Conservation (phyloP, 768 basidiomycete species). For the Boletus tomentosulus region DNA sequence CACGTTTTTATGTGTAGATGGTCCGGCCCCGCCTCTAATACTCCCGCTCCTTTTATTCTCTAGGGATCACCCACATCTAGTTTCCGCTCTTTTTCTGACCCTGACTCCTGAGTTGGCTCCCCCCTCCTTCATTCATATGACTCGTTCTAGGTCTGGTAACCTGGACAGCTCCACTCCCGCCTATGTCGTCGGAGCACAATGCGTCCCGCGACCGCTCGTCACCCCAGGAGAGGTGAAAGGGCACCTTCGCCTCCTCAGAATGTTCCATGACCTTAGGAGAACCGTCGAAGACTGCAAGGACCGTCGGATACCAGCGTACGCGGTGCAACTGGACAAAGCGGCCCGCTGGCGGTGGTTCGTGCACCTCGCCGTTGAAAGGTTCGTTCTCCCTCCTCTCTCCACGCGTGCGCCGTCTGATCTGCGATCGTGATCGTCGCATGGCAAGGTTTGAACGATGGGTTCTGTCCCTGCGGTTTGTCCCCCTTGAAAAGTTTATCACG, state of each 20-base stretch:
- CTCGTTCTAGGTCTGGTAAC: background rate
- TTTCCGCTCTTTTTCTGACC: background rate
- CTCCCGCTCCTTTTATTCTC: background rate
- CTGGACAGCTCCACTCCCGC: background rate
- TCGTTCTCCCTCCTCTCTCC: background rate
- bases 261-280: slow-evolving; percentile 29
- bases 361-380: slow-evolving; percentile 37
- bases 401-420: background rate
- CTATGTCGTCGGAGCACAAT: slow-evolving; percentile 21
- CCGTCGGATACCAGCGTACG: slow-evolving; percentile 23
- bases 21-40: slow-evolving; percentile 8
- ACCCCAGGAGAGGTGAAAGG: slow-evolving; percentile 28
- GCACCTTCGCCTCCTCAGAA: slow-evolving; percentile 33
- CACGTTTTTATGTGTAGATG: slow-evolving; percentile 7
- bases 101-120: background rate
- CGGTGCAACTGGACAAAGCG: slow-evolving; percentile 21
- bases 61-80: background rate
- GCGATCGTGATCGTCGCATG: background rate
- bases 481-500: slow-evolving; percentile 25
- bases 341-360: slow-evolving; percentile 40
- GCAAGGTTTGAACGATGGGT: slow-evolving; percentile 37
- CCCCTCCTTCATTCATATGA: background rate
- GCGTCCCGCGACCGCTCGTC: slow-evolving; percentile 26
- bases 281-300: slow-evolving; percentile 29
- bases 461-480: slow-evolving; percentile 18